Conservation (phyloP, 2,329 filamentous ascomycete genomes). For the Scolecobasidium constrictum region DNA sequence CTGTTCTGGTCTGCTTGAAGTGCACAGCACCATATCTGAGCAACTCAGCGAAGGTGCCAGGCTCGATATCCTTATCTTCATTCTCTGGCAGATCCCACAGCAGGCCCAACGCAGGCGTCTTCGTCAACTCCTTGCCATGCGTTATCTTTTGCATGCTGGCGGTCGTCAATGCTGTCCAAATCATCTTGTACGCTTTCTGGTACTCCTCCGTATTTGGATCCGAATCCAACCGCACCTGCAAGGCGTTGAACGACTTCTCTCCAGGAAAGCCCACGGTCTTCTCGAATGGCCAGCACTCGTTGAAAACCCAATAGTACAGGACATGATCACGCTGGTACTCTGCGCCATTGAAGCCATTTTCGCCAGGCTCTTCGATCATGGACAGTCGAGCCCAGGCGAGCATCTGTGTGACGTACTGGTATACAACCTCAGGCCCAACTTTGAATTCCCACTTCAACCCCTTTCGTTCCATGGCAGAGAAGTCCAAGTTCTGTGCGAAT, state of each 20-base stretch:
- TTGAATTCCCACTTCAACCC: constrained; percentile 24
- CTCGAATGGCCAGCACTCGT: constrained; percentile 19
- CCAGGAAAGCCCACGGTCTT: constrained; percentile 18
- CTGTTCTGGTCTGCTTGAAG: constrained; percentile 24
- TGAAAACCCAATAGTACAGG: constrained; percentile 16
- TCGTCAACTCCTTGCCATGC: constrained; percentile 21
- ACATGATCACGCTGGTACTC: constrained; percentile 21
- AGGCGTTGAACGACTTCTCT: constrained; percentile 16
- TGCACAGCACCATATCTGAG: constrained; percentile 25
- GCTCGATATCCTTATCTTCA: constrained; percentile 19
- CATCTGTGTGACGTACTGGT: constrained; percentile 31
- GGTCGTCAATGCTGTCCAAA: constrained; percentile 21
- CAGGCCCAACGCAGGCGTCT: constrained; percentile 17
- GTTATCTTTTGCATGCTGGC: constrained; percentile 26
- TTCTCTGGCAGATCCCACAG: constrained; percentile 23
- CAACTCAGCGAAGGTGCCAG: constrained; percentile 26
- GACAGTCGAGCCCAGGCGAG: constrained; percentile 25
- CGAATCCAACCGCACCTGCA: constrained; percentile 17
- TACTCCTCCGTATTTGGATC: constrained; percentile 18
- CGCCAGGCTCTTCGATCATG: constrained; percentile 19
- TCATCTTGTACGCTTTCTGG: constrained; percentile 18
- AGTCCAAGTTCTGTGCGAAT: constrained; percentile 14
- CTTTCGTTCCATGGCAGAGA: constrained; percentile 14
- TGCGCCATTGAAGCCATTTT: constrained; percentile 21
- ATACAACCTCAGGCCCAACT: constrained; percentile 17